Base-by-base conservation (phyloP, 345 rosid species). In the Corchorus capsularis region DNA sequence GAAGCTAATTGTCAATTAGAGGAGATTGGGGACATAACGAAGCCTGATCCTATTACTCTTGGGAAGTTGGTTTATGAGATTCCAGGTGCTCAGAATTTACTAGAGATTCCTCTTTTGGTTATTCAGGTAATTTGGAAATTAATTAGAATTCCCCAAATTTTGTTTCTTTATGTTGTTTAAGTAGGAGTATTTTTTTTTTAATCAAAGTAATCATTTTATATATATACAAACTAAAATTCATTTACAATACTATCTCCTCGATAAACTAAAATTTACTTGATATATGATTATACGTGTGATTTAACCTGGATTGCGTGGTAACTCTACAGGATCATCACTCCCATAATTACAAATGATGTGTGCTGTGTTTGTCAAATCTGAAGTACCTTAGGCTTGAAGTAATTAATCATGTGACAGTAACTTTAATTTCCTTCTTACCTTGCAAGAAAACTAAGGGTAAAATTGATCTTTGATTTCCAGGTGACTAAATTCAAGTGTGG, bases 401-500 rank as follows among this genome's bases (percentile, higher is more conserved):
- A 27, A 27, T 27, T n/a, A n/a, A 39, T 7, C 8, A 63, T 63
- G 3, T 45, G 32, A 55, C n/a, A n/a, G 34, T 19, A 65, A 66
- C n/a, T 32, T 46, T 3, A 45, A 46, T 46, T 12, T 63, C 14
- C 19, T 41, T 72, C 59, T 35, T 62, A 78, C 57, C 57, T 22
- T 67, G 10, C 61, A 32, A 22, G 15, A 56, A 61, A 39, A 39
- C 2, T 39, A 39, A 39, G 43, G 17, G 32, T 8, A 49, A 8
- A 41, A 10, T 4, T 14, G 45, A 66, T 45, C 47, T 47, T 47
- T 73, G 16, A 5, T 15, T 60, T 79, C 19, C 84, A 95, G 97
- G 94, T 93, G 39, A 93, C 99, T 9, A 88, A 83, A 72, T 90
- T 93, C 90, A 86, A 88, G 65, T 92, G 90, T 62, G 98, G 99